phyloP scores from a whole-genome alignment of 192 early-diverging fungal genomes.

The Entomortierella lignicola region DNA sequence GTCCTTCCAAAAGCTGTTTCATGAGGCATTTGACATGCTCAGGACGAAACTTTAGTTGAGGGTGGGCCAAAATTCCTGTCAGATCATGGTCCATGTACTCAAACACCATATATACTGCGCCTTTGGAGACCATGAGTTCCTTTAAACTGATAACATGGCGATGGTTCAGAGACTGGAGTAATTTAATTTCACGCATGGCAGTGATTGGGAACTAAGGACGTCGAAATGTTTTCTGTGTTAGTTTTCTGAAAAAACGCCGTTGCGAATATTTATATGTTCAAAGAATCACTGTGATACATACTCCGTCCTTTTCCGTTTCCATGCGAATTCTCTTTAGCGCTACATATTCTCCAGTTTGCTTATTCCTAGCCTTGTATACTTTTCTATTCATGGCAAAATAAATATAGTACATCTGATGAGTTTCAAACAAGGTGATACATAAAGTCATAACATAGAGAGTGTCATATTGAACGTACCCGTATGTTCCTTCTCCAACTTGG shows the following conservation, averaged over 20 bases:
- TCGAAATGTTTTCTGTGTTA: too few species aligned
- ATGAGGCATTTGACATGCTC: slow-evolving; percentile 89
- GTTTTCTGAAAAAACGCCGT: too few species aligned
- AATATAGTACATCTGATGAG: neutral
- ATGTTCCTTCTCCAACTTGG: slow-evolving; percentile 89
- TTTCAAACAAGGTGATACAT: too few species aligned
- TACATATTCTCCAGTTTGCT: slow-evolving; percentile 74
- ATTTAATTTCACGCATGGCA: slow-evolving; percentile 87
- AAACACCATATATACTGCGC: slow-evolving; percentile 84
- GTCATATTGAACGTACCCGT: slow-evolving; percentile 61
- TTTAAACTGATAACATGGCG: slow-evolving; percentile 77
- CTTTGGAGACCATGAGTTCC: slow-evolving; percentile 80
- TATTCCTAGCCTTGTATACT: slow-evolving; percentile 84
- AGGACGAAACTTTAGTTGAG: slow-evolving; percentile 72
- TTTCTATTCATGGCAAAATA: slow-evolving; percentile 60
- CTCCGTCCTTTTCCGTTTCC: slow-evolving; percentile 83
- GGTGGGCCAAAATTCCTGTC: slow-evolving; percentile 80
- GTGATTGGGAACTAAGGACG: slow-evolving; percentile 86
- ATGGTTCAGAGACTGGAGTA: slow-evolving; percentile 75
- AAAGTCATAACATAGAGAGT: neutral
- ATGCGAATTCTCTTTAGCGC: slow-evolving; percentile 87
- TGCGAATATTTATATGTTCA: too few species aligned
- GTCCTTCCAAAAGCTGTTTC: slow-evolving; percentile 86
- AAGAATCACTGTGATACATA: slow-evolving; percentile 17
- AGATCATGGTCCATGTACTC: slow-evolving; percentile 93